These are phyloP conservation scores for Aureobasidium mangrovei DNA, from an alignment of 2,329 filamentous ascomycete genomes.

Conservation along the genomic window DNA sequence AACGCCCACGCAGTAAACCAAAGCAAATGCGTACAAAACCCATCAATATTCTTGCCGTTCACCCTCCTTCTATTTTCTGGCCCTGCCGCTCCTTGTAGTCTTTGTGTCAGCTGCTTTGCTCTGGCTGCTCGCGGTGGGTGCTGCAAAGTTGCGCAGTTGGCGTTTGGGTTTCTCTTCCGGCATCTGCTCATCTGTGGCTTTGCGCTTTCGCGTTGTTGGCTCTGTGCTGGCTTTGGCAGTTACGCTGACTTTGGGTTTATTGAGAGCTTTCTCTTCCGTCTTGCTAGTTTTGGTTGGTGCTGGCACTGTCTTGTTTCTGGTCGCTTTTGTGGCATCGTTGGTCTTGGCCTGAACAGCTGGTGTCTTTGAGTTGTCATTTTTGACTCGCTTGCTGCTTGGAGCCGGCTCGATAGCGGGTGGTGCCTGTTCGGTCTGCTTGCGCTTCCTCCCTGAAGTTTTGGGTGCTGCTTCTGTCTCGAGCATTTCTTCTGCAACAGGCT, in stretches of 20 bases:
- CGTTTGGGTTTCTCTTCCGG: slow-evolving; percentile 24
- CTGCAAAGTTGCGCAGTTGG: slow-evolving; percentile 25
- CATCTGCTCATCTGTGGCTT: slow-evolving; percentile 13
- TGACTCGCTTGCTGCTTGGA: background rate
- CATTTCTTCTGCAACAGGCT: background rate
- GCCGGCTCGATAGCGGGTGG: background rate
- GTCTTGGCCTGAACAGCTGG: background rate
- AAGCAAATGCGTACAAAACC: background rate
- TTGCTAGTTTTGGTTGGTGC: background rate
- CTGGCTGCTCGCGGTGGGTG: slow-evolving; percentile 30
- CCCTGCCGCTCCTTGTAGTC: slow-evolving; percentile 9
- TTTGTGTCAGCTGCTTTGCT: slow-evolving; percentile 17
- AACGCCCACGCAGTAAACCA: background rate
- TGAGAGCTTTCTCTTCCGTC: background rate
- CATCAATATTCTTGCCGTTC: background rate
- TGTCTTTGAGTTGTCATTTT: background rate
- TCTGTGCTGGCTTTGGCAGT: background rate
- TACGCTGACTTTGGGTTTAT: background rate
- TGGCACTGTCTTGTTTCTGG: background rate
- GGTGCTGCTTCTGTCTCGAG: background rate
- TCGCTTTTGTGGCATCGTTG: background rate
- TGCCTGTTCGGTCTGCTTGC: background rate
- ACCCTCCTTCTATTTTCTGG: background rate
- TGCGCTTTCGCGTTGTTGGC: background rate
- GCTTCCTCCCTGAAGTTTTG: background rate